A percentile compares a stretch with the other conserved stretches of the same genome.
Evolutionary conservation across 441 rosid genomes (phyloP).

Genomic region (Jatropha podagrica): DNA sequence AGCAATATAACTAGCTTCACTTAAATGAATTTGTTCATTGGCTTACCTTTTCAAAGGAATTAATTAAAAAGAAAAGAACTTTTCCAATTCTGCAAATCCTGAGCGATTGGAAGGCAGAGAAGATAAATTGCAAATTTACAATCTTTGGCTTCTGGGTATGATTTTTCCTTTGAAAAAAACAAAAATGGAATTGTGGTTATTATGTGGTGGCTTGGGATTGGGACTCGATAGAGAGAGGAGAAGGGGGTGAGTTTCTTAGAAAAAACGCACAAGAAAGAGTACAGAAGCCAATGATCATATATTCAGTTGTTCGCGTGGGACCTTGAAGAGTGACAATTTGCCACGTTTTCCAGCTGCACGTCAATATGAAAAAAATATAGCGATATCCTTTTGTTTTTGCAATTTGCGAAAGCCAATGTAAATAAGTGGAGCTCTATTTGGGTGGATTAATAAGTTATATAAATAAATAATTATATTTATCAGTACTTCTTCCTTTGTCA

Average conservation of each 20-base stretch:
- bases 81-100: neutral
- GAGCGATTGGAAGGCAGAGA: neutral
- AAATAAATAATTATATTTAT: too few species aligned
- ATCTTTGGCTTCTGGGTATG: slow-evolving; percentile 11
- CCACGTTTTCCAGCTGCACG: neutral
- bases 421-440: too few species aligned
- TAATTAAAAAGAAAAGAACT: neutral
- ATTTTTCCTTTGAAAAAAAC: neutral
- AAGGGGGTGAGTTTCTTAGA: neutral
- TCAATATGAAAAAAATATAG: neutral
- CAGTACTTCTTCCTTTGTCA: too few species aligned
- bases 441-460: too few species aligned
- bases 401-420: neutral
- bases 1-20: neutral
- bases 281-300: neutral
- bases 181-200: neutral
- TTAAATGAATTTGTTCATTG: neutral
- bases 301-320: neutral
- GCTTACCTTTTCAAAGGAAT: neutral
- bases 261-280: neutral
- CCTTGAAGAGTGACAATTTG: neutral
- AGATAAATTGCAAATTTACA: neutral
- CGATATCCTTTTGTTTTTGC: neutral
- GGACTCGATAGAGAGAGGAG: neutral
- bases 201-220: neutral